Evolutionary conservation across 306 rosid genomes (phyloP), one percentile per base, ranked within the genome.

Genomic region (Cucurbita maxima): DNA sequence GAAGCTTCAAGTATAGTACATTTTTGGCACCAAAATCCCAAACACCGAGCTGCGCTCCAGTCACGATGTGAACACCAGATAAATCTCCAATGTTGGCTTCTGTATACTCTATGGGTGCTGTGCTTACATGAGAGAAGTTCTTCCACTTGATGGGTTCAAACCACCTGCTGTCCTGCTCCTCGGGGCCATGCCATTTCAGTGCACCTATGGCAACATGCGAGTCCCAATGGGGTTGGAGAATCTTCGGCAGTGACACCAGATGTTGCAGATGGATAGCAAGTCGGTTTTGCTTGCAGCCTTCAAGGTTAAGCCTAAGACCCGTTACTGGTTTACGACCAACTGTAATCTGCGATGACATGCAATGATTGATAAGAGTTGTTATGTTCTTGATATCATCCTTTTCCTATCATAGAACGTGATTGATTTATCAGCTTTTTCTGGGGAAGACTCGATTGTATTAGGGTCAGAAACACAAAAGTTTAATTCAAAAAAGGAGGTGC

Each of bases 141-240:
- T 95, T 95, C 99, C 99, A 95, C 79, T 95, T 95, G 81, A 95
- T 95, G 12, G 97, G 93, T 68, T 95, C 99, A 18, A 95, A 95
- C 99, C 99, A 95, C 59, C 97, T 96, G 81, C 99, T 95, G 74
- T 95, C 99, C 85, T 95, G 99, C 87, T 95, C 99, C 82, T 95
- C 99, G 0, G 97, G 99, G 67, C 99, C 99, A 55, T 89, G 97
- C 99, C 99, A 95, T 81, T 78, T 88, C 38, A 96, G 99, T 25
- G 99, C 99, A 54, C 99, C 99, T 16, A 95, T 91, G 71, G 97
- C 96, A 82, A 95, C 76, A 76, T 94, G 97, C 4, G 88, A 72
- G 57, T 89, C 98, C 97, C 98, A 94, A 47, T 94, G 97, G 37
- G 98, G 97, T 76, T 89, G 96, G 73, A 94, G 92, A 79, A 78